phyloP scores from a whole-genome alignment of 176 grass and related monocot species.

The Avena eriantha region DNA sequence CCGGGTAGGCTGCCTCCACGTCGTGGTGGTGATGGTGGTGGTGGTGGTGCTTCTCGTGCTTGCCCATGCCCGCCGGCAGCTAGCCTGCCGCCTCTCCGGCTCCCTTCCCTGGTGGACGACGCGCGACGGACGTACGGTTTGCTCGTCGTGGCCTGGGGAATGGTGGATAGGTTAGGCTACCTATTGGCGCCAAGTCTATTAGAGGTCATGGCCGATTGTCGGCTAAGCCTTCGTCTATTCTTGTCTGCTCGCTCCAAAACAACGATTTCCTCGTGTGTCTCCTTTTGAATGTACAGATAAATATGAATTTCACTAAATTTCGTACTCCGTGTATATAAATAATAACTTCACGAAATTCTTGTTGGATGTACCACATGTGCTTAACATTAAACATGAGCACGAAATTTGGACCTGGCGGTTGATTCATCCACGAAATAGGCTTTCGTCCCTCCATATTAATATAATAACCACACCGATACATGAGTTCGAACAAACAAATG shows the following conservation, averaged over 20 bases:
- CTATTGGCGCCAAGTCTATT: background rate
- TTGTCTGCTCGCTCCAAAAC: background rate
- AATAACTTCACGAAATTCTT: background rate
- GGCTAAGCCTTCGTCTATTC: slow-evolving; percentile 34
- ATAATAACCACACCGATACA: no score
- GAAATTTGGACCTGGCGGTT: no score
- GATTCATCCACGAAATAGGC: no score
- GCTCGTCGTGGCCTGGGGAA: background rate
- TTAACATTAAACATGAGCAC: background rate
- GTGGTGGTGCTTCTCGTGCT: slow-evolving; percentile 37
- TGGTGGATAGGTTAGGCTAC: background rate
- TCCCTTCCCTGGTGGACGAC: background rate
- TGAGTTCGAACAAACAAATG: no score
- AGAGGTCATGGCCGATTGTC: slow-evolving; percentile 20
- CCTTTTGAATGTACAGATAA: background rate
- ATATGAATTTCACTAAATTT: no score
- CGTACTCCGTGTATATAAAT: background rate
- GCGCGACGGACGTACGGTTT: no score
- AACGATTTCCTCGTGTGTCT: slow-evolving; percentile 5
- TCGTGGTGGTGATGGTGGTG: slow-evolving; percentile 39
- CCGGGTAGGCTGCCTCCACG: slow-evolving; percentile 50
- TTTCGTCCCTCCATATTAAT: no score
- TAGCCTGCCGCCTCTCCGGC: no score
- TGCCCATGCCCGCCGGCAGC: slow-evolving; percentile 40
- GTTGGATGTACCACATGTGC: no score